Percentiles rank a stretch among this genome's conserved stretches.
These are phyloP conservation scores for Prunus yedoensis DNA, from an alignment of 331 rosid species.

Conservation along the genomic window DNA sequence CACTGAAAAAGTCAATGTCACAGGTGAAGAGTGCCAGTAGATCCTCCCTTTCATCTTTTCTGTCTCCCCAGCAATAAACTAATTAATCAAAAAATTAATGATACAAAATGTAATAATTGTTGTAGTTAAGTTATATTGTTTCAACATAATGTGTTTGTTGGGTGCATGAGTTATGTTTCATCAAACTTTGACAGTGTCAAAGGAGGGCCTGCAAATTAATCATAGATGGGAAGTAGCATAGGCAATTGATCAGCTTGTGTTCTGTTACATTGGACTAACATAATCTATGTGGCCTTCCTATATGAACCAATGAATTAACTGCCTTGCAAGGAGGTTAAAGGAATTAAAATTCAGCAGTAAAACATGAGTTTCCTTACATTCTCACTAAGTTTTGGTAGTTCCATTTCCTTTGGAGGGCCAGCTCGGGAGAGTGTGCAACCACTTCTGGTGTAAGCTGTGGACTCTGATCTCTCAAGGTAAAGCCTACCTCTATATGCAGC, in stretches of 20 bases:
- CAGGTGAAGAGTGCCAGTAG: background rate
- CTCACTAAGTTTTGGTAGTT: constrained; percentile 84
- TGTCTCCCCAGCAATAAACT: background rate
- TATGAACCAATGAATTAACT: background rate
- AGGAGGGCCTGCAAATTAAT: background rate
- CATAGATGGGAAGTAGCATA: background rate
- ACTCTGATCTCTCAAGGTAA: constrained; percentile 81
- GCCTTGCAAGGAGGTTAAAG: constrained; percentile 10
- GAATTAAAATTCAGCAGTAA: constrained; percentile 57
- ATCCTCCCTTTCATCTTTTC: background rate
- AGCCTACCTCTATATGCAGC: constrained; percentile 99
- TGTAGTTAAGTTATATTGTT: too few species aligned
- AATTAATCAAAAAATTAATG: background rate
- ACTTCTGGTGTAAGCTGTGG: constrained; percentile 41
- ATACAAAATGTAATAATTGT: too few species aligned
- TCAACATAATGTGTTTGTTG: background rate
- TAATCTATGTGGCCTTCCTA: background rate
- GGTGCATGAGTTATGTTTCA: too few species aligned
- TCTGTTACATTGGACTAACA: background rate
- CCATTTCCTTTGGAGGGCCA: constrained; percentile 73
- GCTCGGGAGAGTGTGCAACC: constrained; percentile 62
- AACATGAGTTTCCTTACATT: constrained; percentile 92
- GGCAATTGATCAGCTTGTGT: background rate
- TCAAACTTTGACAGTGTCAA: background rate
- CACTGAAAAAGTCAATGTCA: background rate